phyloP scores from a whole-genome alignment of 2,329 filamentous ascomycete genomes.

The Apiospora marii region DNA sequence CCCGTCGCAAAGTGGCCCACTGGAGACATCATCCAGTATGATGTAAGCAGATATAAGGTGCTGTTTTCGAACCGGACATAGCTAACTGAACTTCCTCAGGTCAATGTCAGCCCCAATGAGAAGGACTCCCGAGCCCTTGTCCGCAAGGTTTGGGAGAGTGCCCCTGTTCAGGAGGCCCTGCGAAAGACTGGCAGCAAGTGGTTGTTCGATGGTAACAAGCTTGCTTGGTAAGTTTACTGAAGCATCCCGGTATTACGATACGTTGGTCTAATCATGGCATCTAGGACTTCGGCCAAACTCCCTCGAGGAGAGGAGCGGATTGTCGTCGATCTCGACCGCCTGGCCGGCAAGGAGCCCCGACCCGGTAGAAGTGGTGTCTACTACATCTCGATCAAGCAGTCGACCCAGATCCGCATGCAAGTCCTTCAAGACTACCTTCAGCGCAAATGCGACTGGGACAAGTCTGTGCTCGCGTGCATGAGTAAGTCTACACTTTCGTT shows the following conservation, averaged over 20 bases:
- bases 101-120: conserved; percentile 68
- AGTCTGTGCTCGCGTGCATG: conserved; percentile 77
- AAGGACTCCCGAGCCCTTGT: conserved; percentile 68
- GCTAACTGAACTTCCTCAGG: conserved; percentile 50
- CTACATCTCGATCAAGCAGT: conserved; percentile 68
- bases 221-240: conserved; percentile 76
- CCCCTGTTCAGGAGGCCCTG: conserved; percentile 63
- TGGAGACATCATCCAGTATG: conserved; percentile 80
- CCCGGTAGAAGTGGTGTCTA: conserved; percentile 53
- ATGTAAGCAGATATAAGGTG: conserved; percentile 67
- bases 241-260: background rate
- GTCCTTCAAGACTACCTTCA: conserved; percentile 72
- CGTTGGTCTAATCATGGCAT: background rate
- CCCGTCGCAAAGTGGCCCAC: conserved; percentile 67
- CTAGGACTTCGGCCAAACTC: conserved; percentile 49
- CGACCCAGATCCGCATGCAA: conserved; percentile 73
- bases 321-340: conserved; percentile 73
- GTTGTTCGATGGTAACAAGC: conserved; percentile 83
- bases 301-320: conserved; percentile 61
- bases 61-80: background rate
- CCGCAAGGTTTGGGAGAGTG: conserved; percentile 78
- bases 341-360: conserved; percentile 41
- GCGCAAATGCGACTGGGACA: conserved; percentile 67
- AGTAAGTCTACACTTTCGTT: conserved; percentile 55
- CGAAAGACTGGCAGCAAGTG: conserved; percentile 58